Conservation (phyloP, 2,329 filamentous ascomycete genomes). For the Leptographium flavum region DNA sequence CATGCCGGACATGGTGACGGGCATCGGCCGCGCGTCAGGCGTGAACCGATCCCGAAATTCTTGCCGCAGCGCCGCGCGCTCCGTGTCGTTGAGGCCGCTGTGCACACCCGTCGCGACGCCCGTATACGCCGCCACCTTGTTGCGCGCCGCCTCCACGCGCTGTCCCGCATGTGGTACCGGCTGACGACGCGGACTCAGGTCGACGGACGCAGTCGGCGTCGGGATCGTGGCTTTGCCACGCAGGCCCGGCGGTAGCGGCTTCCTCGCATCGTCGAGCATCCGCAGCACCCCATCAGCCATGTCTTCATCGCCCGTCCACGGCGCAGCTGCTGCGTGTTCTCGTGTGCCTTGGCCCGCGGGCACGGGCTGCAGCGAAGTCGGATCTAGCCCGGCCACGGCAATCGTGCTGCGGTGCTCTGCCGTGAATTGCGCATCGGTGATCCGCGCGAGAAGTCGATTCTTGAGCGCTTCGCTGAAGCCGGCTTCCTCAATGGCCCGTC, state of each 20-base stretch:
- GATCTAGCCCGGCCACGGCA: conserved; percentile 25
- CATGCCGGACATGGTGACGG: conserved; percentile 64
- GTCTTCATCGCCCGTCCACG: conserved; percentile 69
- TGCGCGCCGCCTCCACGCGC: conserved; percentile 38
- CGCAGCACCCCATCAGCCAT: conserved; percentile 64
- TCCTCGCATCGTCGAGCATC: conserved; percentile 71
- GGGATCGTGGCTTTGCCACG: conserved; percentile 31
- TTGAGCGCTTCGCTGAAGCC: conserved; percentile 52
- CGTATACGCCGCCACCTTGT: conserved; percentile 39
- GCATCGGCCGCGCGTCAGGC: conserved; percentile 57
- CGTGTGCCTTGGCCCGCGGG: conserved; percentile 53
- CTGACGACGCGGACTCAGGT: conserved; percentile 33
- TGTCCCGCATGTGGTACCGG: conserved; percentile 27
- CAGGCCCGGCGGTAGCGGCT: conserved; percentile 43
- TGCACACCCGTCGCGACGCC: conserved; percentile 31
- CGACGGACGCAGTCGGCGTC: conserved; percentile 27
- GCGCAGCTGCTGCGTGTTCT: conserved; percentile 47
- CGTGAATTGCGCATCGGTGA: conserved; percentile 40
- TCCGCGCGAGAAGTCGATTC: conserved; percentile 38
- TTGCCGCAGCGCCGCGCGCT: conserved; percentile 55
- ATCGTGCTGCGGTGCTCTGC: conserved; percentile 34
- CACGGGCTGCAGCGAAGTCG: conserved; percentile 19
- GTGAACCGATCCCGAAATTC: conserved; percentile 72
- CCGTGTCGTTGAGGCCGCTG: conserved; percentile 45
- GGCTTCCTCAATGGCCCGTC: conserved; percentile 43